These are phyloP conservation scores for Ploettnerulaceae sp. DNA, from an alignment of 2,329 filamentous ascomycete species.

Conservation along the genomic window DNA sequence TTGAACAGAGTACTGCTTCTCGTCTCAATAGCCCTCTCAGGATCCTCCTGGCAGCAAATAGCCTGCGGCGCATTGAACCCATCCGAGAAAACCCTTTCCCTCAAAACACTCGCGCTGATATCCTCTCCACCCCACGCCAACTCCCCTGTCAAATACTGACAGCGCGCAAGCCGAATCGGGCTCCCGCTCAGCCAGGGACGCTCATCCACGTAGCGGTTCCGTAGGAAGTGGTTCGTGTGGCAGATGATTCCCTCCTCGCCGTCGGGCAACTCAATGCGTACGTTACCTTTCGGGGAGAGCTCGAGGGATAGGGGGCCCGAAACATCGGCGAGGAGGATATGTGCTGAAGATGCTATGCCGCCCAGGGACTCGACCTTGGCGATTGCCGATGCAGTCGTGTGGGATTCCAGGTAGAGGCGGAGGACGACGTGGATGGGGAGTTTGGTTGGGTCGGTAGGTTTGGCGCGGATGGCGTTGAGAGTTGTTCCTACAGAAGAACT, in stretches of 20 bases:
- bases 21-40: slow-evolving; percentile 26
- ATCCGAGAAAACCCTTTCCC: slow-evolving; percentile 36
- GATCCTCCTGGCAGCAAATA: slow-evolving; percentile 35
- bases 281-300: slow-evolving; percentile 35
- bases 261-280: slow-evolving; percentile 23
- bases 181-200: slow-evolving; percentile 34
- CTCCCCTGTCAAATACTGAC: slow-evolving; percentile 26
- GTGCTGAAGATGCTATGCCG: slow-evolving; percentile 48
- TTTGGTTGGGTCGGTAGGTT: slow-evolving; percentile 41
- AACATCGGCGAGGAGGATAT: slow-evolving; percentile 49
- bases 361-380: slow-evolving; percentile 40
- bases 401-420: slow-evolving; percentile 46
- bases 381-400: slow-evolving; percentile 41
- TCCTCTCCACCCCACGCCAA: slow-evolving; percentile 21
- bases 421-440: slow-evolving; percentile 52
- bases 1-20: slow-evolving; percentile 36
- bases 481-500: slow-evolving; percentile 47
- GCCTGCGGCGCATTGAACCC: slow-evolving; percentile 35
- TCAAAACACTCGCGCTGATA: slow-evolving; percentile 28
- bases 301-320: slow-evolving; percentile 40
- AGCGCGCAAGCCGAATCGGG: slow-evolving; percentile 32
- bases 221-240: slow-evolving; percentile 34
- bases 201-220: slow-evolving; percentile 33
- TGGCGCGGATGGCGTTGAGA: slow-evolving; percentile 51
- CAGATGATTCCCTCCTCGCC: slow-evolving; percentile 21